Evolutionary conservation across 805 yeast genomes (phyloP), one percentile per base, ranked within the genome.

Genomic region (Kodamaea lidongshanica): DNA sequence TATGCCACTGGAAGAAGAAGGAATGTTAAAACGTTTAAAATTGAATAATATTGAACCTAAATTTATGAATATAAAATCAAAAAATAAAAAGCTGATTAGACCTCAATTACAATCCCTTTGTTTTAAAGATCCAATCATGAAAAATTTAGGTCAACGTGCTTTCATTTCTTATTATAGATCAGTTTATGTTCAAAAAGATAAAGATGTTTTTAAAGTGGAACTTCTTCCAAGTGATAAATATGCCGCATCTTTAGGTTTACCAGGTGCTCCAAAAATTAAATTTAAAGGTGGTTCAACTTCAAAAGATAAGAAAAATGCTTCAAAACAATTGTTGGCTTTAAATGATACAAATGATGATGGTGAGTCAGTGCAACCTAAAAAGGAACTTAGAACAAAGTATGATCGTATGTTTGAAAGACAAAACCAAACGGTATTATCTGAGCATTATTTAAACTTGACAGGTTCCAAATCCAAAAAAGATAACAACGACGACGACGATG

Each of bases 371-470:
- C 51, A 36, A 41, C 45, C 43, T n/a, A 66, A 51, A 33, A 39
- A 42, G 24, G 70, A 72, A 42, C 79, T 77, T 2, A 74, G 87
- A 48, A 92, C 96, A 10, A 89, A 83, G 54, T 85, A 85, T 50
- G 98, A 92, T 55, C 74, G 88, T 39, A 88, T 92, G 95, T 92
- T 92, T 58, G 94, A 86, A 54, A 74, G 99, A 54, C 72, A 83
- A 53, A 92, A 92, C 55, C 97, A 92, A 62, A 81, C 82, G 31
- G 94, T 92, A 12, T 65, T 92, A 30, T 80, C 95, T 28, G 92
- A 88, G 45, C 94, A 89, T 52, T 92, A 87, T 51, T 56, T 77
- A 56, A 82, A 77, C 37, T 67, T 92, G 56, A 78, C 85, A 3
- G 73, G 72, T 9, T 66, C 56, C 22, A 45, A 54, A 16, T 28